Evolutionary conservation across 148 eudicot genomes (phyloP), one percentile per base, ranked within the genome.

Genomic region (Silene latifolia): DNA sequence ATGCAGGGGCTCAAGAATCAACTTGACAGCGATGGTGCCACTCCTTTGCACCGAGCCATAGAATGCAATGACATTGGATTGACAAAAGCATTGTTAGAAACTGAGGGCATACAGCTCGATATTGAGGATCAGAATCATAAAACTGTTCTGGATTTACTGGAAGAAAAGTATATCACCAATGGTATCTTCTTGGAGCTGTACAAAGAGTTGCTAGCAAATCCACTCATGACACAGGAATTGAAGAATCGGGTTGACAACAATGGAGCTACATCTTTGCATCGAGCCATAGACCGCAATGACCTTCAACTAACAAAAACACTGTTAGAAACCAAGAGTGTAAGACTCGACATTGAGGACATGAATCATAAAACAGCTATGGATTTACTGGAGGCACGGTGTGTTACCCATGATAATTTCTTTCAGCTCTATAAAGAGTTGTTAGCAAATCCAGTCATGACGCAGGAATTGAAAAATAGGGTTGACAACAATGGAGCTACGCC

Each of bases 401-500:
- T 19, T 20, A 44, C 54, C 8, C 44, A 46, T 46, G 29, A 67
- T 42, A 19, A 67, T 13, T 18, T 67, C 54, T 67, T 67, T 24
- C 42, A 69, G 59, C 10, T 48, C 11, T 69, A 69, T 25, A 69
- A 48, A 15, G 39, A 47, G 72, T 15, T 47, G 32, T 51, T 69
- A 69, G 39, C 72, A 24, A 48, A 51, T 48, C 20, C 72, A 18
- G 15, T 69, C 58, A 69, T 69, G 58, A 48, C 42, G 5, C 9
- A 46, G 9, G 59, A 48, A 24, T 25, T 69, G 59, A 69, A 51
- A n/a, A 69, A 69, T 69, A 48, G 72, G 72, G 39, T 21, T 13
- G 72, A 69, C 72, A 48, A 17, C 60, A 69, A 69, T 15, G 72
- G 72, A 24, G 35, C 72, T 47, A 69, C 72, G 4, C 24, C 72